Conservation (phyloP, 257 asterid genomes). For the Primulina tabacum region DNA sequence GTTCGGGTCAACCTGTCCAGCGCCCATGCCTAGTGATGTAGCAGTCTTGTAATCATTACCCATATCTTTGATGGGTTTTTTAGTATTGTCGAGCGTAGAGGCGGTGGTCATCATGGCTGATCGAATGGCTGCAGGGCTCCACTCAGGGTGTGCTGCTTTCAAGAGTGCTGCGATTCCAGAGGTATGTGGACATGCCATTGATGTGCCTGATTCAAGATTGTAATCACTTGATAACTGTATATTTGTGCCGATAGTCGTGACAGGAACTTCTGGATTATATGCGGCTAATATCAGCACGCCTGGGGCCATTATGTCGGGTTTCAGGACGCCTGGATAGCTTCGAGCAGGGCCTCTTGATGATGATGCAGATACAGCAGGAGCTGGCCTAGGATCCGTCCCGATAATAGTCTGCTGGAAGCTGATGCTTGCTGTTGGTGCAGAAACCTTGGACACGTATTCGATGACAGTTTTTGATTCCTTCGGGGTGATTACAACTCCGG, state of each 20-base stretch:
- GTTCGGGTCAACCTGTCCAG: slow-evolving; percentile 54
- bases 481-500: slow-evolving; percentile 43
- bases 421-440: slow-evolving; percentile 39
- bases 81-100: slow-evolving; percentile 33
- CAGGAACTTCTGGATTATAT: slow-evolving; percentile 22
- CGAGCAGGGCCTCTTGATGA: slow-evolving; percentile 51
- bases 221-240: slow-evolving; percentile 34
- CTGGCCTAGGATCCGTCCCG: slow-evolving; percentile 40
- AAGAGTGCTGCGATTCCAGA: slow-evolving; percentile 50
- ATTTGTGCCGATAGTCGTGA: slow-evolving; percentile 25
- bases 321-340: slow-evolving; percentile 45
- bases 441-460: slow-evolving; percentile 29
- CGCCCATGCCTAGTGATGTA: slow-evolving; percentile 46
- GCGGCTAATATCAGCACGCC: slow-evolving; percentile 45
- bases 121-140: slow-evolving; percentile 52
- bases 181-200: slow-evolving; percentile 57
- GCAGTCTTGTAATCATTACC: slow-evolving; percentile 21
- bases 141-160: slow-evolving; percentile 45
- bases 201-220: slow-evolving; percentile 42
- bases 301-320: slow-evolving; percentile 64
- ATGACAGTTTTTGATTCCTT: slow-evolving; percentile 34
- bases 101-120: slow-evolving; percentile 61
- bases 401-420: slow-evolving; percentile 47
- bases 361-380: slow-evolving; percentile 47
- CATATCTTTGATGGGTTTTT: slow-evolving; percentile 32